Percentiles rank a stretch among this genome's conserved stretches.
These are phyloP conservation scores for Bruguiera gymnorhiza DNA, from an alignment of 345 rosid genomes.

Conservation along the genomic window DNA sequence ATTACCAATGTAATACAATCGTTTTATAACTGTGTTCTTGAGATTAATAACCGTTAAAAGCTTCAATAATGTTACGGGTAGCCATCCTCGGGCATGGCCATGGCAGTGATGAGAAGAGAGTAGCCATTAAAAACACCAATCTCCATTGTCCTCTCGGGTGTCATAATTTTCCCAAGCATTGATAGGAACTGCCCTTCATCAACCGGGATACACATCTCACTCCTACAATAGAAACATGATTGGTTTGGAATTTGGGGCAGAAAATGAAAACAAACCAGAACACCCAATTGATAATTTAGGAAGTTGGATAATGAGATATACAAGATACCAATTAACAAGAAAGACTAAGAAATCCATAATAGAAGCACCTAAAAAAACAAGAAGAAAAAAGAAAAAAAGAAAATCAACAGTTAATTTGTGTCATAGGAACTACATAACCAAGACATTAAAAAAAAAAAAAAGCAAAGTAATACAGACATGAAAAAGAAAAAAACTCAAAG, in stretches of 20 bases:
- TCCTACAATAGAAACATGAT: slow-evolving; percentile 26
- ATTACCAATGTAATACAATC: no score
- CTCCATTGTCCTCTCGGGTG: slow-evolving; percentile 54
- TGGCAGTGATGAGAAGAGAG: slow-evolving; percentile 55
- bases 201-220: slow-evolving; percentile 42
- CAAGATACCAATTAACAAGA: no score
- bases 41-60: slow-evolving; percentile 65
- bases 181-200: slow-evolving; percentile 51
- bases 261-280: neutral
- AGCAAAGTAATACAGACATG: no score
- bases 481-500: no score
- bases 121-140: slow-evolving; percentile 71
- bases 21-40: slow-evolving; percentile 33
- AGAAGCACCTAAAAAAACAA: no score
- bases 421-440: no score
- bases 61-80: slow-evolving; percentile 9
- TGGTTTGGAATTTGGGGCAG: neutral
- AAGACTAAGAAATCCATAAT: no score
- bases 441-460: no score
- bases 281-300: neutral
- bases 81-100: slow-evolving; percentile 52
- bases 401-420: no score
- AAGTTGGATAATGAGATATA: no score
- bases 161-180: slow-evolving; percentile 47
- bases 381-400: no score